These are phyloP conservation scores for Fusarium sulawesiense DNA, from an alignment of 2,329 filamentous ascomycete genomes.

Conservation along the genomic window DNA sequence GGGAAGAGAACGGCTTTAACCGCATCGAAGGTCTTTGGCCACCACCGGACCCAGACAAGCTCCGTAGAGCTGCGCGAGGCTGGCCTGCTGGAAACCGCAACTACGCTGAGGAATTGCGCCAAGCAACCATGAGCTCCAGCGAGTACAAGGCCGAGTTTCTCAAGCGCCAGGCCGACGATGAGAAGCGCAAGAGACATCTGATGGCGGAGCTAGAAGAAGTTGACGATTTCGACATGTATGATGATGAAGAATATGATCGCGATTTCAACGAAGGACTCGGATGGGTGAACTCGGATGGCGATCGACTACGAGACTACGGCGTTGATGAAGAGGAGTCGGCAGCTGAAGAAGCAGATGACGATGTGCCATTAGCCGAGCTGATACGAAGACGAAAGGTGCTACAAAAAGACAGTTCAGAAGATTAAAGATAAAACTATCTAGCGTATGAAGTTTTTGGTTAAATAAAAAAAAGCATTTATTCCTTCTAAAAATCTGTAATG, in stretches of 20 bases:
- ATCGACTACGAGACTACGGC: conserved; percentile 79
- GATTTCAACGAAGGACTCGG: conserved; percentile 54
- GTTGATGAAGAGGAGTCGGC: conserved; percentile 77
- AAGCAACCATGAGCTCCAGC: conserved; percentile 54
- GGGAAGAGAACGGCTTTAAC: conserved; percentile 83
- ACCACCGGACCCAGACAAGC: conserved; percentile 71
- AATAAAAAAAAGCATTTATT: conserved; percentile 21
- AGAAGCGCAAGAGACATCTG: conserved; percentile 55
- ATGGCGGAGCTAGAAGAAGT: conserved; percentile 64
- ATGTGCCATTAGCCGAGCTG: conserved; percentile 77
- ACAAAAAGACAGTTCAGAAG: conserved; percentile 49
- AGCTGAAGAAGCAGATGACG: conserved; percentile 57
- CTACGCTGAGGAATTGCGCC: conserved; percentile 49
- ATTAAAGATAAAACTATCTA: conserved; percentile 42
- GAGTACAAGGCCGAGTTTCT: conserved; percentile 63
- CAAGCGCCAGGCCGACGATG: conserved; percentile 61
- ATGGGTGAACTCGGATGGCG: conserved; percentile 82
- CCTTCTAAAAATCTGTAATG: conserved; percentile 32
- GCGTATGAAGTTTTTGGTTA: conserved; percentile 16
- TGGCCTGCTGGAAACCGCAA: conserved; percentile 56
- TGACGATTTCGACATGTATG: conserved; percentile 67
- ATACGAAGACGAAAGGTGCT: conserved; percentile 65
- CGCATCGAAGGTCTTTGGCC: conserved; percentile 70
- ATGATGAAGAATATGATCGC: conserved; percentile 67
- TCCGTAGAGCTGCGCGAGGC: conserved; percentile 55